Conservation (phyloP, 805 yeast species). For the Zygosaccharomyces bisporus region DNA sequence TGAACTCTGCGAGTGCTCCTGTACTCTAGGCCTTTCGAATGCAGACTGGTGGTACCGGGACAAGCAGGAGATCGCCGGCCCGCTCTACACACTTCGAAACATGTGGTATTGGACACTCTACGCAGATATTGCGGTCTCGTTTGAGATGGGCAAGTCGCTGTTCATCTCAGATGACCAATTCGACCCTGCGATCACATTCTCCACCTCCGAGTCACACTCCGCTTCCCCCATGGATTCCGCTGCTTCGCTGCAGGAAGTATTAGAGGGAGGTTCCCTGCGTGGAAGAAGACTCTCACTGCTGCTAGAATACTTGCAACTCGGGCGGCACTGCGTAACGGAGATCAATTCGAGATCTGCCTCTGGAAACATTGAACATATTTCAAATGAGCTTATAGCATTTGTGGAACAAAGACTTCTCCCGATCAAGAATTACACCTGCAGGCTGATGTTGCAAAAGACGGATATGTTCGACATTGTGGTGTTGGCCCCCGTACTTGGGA, state of each 20-base stretch:
- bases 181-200: constrained; percentile 9
- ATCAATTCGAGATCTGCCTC: constrained; percentile 12
- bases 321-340: constrained; percentile 16
- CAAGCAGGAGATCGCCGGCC: constrained; percentile 16
- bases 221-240: neutral
- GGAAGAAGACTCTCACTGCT: constrained; percentile 13
- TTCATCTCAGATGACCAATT: constrained; percentile 20
- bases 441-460: constrained; percentile 13
- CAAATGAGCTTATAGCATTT: constrained; percentile 15
- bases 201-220: neutral
- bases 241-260: neutral
- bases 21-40: constrained; percentile 27
- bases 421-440: constrained; percentile 18
- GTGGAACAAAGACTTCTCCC: constrained; percentile 18
- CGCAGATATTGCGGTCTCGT: constrained; percentile 27
- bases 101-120: constrained; percentile 28
- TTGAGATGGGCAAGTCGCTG: constrained; percentile 31
- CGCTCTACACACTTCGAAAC: constrained; percentile 16
- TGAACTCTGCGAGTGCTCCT: constrained; percentile 20
- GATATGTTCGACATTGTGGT: constrained; percentile 27
- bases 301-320: constrained; percentile 14
- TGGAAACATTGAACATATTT: constrained; percentile 11
- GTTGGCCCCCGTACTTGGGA: constrained; percentile 22
- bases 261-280: constrained; percentile 1
- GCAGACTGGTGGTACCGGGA: constrained; percentile 22